phyloP scores from a whole-genome alignment of 169 alveolate species.

The Plasmodium inui region DNA sequence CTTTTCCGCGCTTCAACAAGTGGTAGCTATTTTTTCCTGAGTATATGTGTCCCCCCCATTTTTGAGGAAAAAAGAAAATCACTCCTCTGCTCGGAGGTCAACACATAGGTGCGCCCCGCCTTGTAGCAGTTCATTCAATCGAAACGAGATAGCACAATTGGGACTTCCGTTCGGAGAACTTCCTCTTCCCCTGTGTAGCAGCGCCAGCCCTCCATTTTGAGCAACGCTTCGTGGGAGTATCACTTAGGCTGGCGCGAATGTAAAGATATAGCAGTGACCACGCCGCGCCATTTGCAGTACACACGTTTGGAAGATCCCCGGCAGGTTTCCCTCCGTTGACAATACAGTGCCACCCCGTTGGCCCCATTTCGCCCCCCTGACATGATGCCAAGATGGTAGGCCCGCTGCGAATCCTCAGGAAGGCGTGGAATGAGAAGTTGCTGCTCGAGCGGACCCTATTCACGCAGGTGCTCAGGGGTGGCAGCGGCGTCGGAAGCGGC shows the following conservation, averaged over 20 bases:
- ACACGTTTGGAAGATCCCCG: not conserved
- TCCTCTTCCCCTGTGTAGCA: not conserved
- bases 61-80: not conserved
- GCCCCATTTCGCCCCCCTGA: not conserved
- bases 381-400: slow-evolving; percentile 10
- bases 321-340: not conserved
- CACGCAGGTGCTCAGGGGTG: slow-evolving; percentile 13
- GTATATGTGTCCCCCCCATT: not conserved
- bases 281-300: not conserved
- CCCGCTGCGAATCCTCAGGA: slow-evolving; percentile 17
- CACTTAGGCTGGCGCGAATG: not conserved
- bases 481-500: not conserved
- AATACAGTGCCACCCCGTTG: not conserved
- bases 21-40: not conserved
- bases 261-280: not conserved
- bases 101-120: not conserved
- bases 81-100: not conserved
- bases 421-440: slow-evolving; percentile 9
- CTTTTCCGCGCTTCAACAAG: not conserved
- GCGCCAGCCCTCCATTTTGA: not conserved
- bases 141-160: not conserved
- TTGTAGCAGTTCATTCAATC: not conserved
- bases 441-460: slow-evolving; percentile 13
- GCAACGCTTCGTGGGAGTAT: not conserved
- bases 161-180: not conserved